A percentile compares a stretch with the other conserved stretches of the same genome.
Evolutionary conservation across 306 rosid species (phyloP).

Genomic region (Cicer bijugum): DNA sequence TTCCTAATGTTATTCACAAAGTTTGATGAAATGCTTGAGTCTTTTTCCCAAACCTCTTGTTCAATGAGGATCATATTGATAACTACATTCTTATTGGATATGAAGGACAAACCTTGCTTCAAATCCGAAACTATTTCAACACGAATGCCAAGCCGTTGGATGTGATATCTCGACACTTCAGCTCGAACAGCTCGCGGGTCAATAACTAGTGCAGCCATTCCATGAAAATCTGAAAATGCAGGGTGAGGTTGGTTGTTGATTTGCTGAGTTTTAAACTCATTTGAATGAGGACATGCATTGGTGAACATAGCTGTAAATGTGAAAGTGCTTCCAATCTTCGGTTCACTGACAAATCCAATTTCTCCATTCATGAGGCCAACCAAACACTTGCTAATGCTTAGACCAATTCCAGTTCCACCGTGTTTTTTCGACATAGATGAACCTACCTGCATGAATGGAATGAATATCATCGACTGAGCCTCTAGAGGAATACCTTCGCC

Average conservation of each 20-base stretch:
- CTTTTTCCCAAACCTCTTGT: slow-evolving; percentile 85
- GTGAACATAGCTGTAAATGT: slow-evolving; percentile 86
- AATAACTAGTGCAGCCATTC: slow-evolving; percentile 76
- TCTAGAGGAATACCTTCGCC: slow-evolving; percentile 93
- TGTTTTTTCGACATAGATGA: slow-evolving; percentile 87
- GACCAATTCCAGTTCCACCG: slow-evolving; percentile 97
- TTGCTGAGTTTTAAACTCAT: slow-evolving; percentile 58
- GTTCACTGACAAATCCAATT: slow-evolving; percentile 83
- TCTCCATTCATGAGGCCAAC: slow-evolving; percentile 98
- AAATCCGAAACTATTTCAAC: slow-evolving; percentile 73
- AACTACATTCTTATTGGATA: slow-evolving; percentile 51
- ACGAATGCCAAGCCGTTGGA: slow-evolving; percentile 78
- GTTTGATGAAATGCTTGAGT: slow-evolving; percentile 51
- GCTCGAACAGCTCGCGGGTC: slow-evolving; percentile 81
- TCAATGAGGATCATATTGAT: slow-evolving; percentile 73
- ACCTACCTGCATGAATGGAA: slow-evolving; percentile 96
- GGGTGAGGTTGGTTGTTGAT: slow-evolving; percentile 62
- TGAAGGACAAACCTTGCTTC: slow-evolving; percentile 60
- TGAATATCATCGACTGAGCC: slow-evolving; percentile 75
- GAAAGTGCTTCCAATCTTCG: slow-evolving; percentile 87
- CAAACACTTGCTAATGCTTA: slow-evolving; percentile 96
- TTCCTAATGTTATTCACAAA: slow-evolving; percentile 54
- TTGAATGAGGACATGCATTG: slow-evolving; percentile 54
- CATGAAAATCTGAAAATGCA: slow-evolving; percentile 67
- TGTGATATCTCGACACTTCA: slow-evolving; percentile 85